Conservation (phyloP, 371 early-diverging fungal genomes). For the Circinella minor region DNA sequence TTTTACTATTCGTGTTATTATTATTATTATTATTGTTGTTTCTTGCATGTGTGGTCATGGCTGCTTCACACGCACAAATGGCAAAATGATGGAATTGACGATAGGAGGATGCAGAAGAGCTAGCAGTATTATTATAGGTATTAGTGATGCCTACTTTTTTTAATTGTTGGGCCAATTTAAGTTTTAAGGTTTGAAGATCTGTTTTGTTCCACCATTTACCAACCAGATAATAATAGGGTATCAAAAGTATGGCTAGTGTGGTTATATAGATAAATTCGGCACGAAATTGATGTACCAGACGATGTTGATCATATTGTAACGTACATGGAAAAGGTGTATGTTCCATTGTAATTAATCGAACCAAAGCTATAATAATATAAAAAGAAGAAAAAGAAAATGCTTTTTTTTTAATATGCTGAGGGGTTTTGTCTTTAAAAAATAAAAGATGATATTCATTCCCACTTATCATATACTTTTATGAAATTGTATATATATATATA, state of each 20-base stretch:
- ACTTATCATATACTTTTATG: too few species aligned
- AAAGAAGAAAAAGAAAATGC: too few species aligned
- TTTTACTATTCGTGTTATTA: not conserved
- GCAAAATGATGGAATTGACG: not conserved
- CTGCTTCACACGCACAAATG: constrained; percentile 7
- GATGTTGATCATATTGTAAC: constrained; percentile 63
- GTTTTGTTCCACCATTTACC: constrained; percentile 40
- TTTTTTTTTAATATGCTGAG: too few species aligned
- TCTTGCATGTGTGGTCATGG: constrained; percentile 2
- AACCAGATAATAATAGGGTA: constrained; percentile 66
- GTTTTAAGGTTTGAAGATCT: constrained; percentile 48
- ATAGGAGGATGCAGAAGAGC: not conserved
- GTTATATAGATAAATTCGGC: constrained; percentile 79
- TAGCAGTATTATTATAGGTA: not conserved
- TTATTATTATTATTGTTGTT: not conserved
- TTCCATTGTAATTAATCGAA: constrained; percentile 30
- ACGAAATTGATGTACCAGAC: constrained; percentile 62
- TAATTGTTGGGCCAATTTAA: not conserved
- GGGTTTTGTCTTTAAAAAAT: too few species aligned
- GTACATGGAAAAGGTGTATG: constrained; percentile 52
- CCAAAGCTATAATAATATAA: constrained; percentile 19
- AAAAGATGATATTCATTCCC: too few species aligned
- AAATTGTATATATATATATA: not conserved
- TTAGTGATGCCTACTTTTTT: not conserved
- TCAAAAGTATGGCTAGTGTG: constrained; percentile 62